These are phyloP conservation scores for Microdochium paspali DNA, from an alignment of 2,329 filamentous ascomycete genomes.

Conservation along the genomic window DNA sequence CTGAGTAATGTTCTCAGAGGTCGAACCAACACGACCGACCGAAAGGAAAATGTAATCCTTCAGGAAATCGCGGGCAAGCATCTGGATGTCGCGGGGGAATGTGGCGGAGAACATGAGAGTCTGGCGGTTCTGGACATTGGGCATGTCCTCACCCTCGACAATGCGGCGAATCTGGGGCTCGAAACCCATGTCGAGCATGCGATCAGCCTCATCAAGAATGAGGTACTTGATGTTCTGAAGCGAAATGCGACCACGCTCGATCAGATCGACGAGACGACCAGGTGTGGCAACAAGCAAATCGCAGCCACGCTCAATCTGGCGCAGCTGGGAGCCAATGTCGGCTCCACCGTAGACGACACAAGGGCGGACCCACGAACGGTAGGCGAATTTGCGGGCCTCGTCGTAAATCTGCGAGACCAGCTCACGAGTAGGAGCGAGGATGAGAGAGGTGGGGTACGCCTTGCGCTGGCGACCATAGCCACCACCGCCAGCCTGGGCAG, in stretches of 20 bases:
- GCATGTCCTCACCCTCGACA: constrained; percentile 98
- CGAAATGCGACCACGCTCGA: constrained; percentile 96
- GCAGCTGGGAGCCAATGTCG: constrained; percentile 95
- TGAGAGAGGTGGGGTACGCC: constrained; percentile 92
- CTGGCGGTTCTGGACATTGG: constrained; percentile 70
- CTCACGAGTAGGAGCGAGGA: constrained; percentile 94
- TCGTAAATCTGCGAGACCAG: constrained; percentile 98
- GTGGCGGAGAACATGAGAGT: constrained; percentile 99
- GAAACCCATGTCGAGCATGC: constrained; percentile 99
- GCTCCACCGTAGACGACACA: constrained; percentile 99
- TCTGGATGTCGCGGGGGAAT: constrained; percentile 98
- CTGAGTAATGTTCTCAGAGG: constrained; percentile 99
- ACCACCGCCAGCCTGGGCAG: constrained; percentile 51
- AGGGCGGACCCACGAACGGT: constrained; percentile 96
- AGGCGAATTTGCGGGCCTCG: constrained; percentile 94
- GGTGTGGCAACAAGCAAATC: constrained; percentile 96
- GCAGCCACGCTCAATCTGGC: constrained; percentile 94
- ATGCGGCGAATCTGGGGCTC: constrained; percentile 99
- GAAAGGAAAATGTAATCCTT: constrained; percentile 99
- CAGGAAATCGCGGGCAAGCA: constrained; percentile 96
- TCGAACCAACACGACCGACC: constrained; percentile 95
- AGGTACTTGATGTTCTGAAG: constrained; percentile 99
- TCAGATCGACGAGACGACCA: constrained; percentile 92
- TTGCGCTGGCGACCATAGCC: constrained; percentile 92
- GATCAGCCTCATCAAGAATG: constrained; percentile 97